Base-by-base conservation (phyloP, 1,139 yeast species). In the Yamadazyma epiphylla region DNA sequence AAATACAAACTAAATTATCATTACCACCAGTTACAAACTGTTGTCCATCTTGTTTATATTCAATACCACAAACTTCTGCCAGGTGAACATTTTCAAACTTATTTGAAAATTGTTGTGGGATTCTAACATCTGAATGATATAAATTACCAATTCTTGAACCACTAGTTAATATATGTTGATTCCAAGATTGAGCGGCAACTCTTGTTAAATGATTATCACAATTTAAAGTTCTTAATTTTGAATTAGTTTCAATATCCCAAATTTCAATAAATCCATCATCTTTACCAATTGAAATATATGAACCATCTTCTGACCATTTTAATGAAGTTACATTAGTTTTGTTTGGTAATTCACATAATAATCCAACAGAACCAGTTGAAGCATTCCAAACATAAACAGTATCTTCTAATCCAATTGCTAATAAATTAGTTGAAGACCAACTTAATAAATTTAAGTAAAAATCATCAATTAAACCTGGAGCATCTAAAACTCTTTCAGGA, bases 351-450 rank as follows among this genome's bases (percentile, higher is more conserved):
- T 81, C 85, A 40, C 86, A 72, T 24, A 86, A 61, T 23, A 80
- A 62, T 2, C 84, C 79, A 3, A 88, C 97, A 4, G 78, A 67
- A 1, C 96, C 96, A 1, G 85, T 71, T 12, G 75, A 70, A 1
- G 96, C 97, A 57, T 89, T 85, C 97, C 98, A 91, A 19, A 88
- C 80, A 51, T 91, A 91, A 7, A 91, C 86, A 2, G 82, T 72
- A 40, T 77, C 80, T 35, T 83, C 95, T 35, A 94, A 66, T 2
- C 96, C 98, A 50, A 94, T 85, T 1, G 96, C 97, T 26, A 94
- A 68, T 33, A 82, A 67, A 55, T 91, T 88, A 21, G 80, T 77
- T 48, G 67, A 65, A 3, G 96, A 88, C 98, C 98, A 91, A 38
- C 91, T 80, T 36, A 91, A 60, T 31, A 91, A 64, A 53, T 88